These are phyloP conservation scores for Bondarzewia mesenterica DNA, from an alignment of 1,284 basidiomycete species.

Conservation along the genomic window DNA sequence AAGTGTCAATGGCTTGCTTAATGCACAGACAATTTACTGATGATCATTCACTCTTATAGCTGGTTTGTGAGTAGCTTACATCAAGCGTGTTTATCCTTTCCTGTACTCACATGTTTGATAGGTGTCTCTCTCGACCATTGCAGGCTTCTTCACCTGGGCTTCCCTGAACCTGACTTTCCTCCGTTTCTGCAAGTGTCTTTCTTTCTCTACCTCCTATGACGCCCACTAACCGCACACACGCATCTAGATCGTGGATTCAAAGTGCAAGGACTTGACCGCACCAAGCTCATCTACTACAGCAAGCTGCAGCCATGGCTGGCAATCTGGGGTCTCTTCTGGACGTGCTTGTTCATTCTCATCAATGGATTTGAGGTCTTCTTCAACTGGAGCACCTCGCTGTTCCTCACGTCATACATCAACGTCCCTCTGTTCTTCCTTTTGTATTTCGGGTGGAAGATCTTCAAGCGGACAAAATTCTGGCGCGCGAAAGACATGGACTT, in stretches of 20 bases:
- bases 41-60: not conserved
- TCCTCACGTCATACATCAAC: slow-evolving; percentile 43
- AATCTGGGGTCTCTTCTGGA: slow-evolving; percentile 31
- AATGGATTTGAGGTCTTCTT: slow-evolving; percentile 28
- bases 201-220: not conserved
- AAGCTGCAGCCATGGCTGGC: slow-evolving; percentile 32
- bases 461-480: slow-evolving; percentile 45
- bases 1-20: slow-evolving; percentile 4
- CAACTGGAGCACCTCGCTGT: slow-evolving; percentile 49
- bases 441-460: slow-evolving; percentile 44
- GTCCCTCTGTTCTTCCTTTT: slow-evolving; percentile 43
- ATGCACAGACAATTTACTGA: slow-evolving; percentile 11
- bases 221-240: slow-evolving; percentile 16
- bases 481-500: slow-evolving; percentile 54
- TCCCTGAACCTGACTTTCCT: slow-evolving; percentile 68
- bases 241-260: slow-evolving; percentile 45
- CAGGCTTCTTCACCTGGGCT: slow-evolving; percentile 62
- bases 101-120: slow-evolving; percentile 32
- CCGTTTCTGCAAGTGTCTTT: slow-evolving; percentile 47
- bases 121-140: slow-evolving; percentile 48
- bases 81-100: not conserved
- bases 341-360: slow-evolving; percentile 32
- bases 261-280: slow-evolving; percentile 49
- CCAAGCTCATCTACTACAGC: slow-evolving; percentile 45
- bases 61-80: not conserved